A percentile compares a stretch with the other conserved stretches of the same genome.
phyloP scores from a whole-genome alignment of 2,329 filamentous ascomycete species.

The Catunica adiposa region DNA sequence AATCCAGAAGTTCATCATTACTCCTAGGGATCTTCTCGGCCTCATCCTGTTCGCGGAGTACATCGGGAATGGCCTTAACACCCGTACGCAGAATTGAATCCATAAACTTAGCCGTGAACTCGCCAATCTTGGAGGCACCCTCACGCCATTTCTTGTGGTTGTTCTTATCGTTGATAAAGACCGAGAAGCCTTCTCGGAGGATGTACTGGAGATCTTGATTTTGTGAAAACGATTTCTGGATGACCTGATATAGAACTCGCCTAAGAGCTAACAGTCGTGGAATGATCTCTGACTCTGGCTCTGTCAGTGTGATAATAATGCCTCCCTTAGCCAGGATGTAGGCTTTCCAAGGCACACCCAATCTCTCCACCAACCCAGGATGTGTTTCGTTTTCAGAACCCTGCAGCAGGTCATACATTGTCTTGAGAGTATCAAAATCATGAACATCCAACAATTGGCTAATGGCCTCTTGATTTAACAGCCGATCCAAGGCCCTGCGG shows the following conservation, averaged over 20 bases:
- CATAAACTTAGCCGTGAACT: slow-evolving; percentile 97
- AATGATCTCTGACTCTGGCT: slow-evolving; percentile 72
- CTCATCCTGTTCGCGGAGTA: slow-evolving; percentile 30
- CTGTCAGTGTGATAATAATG: slow-evolving; percentile 62
- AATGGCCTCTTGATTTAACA: slow-evolving; percentile 51
- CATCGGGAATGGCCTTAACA: slow-evolving; percentile 55
- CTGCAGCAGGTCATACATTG: slow-evolving; percentile 61
- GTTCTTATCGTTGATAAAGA: slow-evolving; percentile 83
- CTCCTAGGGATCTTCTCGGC: slow-evolving; percentile 30
- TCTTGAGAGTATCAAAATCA: slow-evolving; percentile 52
- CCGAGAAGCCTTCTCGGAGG: slow-evolving; percentile 70
- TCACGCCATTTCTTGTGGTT: slow-evolving; percentile 56
- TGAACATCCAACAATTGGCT: slow-evolving; percentile 55
- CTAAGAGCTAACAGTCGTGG: slow-evolving; percentile 67
- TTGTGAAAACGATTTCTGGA: slow-evolving; percentile 58
- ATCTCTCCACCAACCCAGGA: slow-evolving; percentile 48
- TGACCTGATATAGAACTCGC: slow-evolving; percentile 58
- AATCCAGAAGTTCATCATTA: slow-evolving; percentile 81
- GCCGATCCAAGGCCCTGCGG: slow-evolving; percentile 44
- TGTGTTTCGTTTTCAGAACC: slow-evolving; percentile 22
- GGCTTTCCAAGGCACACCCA: slow-evolving; percentile 57
- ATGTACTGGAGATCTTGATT: slow-evolving; percentile 63
- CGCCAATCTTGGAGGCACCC: slow-evolving; percentile 82
- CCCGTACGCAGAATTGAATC: slow-evolving; percentile 79
- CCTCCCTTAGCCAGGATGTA: slow-evolving; percentile 67